phyloP scores from a whole-genome alignment of 148 eudicot species.

The Diospyros kaki region DNA sequence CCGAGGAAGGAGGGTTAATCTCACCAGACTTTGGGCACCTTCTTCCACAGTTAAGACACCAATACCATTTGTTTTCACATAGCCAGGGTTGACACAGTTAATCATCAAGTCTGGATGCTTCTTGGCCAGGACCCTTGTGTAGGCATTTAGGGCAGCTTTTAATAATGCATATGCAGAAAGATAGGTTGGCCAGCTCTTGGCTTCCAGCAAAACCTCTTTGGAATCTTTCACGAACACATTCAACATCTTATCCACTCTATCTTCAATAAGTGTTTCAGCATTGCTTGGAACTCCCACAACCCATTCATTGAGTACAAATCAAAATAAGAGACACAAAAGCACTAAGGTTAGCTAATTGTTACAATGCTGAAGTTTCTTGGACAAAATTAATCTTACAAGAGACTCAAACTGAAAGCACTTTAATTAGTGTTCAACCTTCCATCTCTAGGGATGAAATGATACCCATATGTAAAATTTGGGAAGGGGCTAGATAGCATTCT shows the following conservation, averaged over 20 bases:
- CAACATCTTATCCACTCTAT: constrained; percentile 27
- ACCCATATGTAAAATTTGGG: too few relatives aligned
- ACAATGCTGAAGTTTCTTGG: too few relatives aligned
- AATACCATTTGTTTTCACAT: constrained; percentile 30
- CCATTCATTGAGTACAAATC: constrained; percentile 17
- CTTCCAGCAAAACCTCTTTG: constrained; percentile 11
- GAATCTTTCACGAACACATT: constrained; percentile 30
- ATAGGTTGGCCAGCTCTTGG: constrained; percentile 19
- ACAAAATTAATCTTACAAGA: too few relatives aligned
- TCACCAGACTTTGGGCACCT: constrained; percentile 35
- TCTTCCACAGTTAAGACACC: constrained; percentile 31
- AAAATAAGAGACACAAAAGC: not conserved
- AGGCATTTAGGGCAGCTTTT: constrained; percentile 26
- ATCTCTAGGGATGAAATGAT: too few relatives aligned
- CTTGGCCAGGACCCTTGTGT: constrained; percentile 27
- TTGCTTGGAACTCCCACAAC: constrained; percentile 24
- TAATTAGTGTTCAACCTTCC: too few relatives aligned
- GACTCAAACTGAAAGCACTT: too few relatives aligned
- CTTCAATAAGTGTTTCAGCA: constrained; percentile 36
- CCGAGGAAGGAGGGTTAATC: constrained; percentile 32
- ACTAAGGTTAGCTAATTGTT: too few relatives aligned
- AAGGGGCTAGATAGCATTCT: too few relatives aligned
- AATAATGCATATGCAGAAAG: constrained; percentile 13
- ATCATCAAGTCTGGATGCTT: constrained; percentile 19
- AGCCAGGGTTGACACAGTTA: constrained; percentile 47